A percentile compares a stretch with the other conserved stretches of the same genome.
Evolutionary conservation across 441 rosid genomes (phyloP).

Genomic region (Populus trichocarpa): DNA sequence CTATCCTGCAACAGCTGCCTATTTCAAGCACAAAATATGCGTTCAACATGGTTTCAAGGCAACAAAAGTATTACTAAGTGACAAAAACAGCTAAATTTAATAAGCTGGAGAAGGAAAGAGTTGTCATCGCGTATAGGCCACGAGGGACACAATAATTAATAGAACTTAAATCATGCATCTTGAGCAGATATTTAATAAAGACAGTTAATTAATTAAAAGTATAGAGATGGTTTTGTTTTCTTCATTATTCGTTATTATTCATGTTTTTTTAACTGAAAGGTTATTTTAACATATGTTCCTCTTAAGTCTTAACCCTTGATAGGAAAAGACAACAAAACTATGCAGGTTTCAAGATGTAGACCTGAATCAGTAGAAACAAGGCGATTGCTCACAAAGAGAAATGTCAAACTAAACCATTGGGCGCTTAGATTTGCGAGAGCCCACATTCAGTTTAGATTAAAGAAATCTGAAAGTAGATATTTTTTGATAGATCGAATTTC

Average conservation of each 20-base stretch:
- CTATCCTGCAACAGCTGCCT: too few relatives aligned
- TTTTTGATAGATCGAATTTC: conserved; percentile 22
- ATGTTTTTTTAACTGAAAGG: not conserved
- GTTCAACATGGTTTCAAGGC: not conserved
- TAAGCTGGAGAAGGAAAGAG: conserved; percentile 5
- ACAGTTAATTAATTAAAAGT: not conserved
- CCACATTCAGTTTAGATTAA: conserved; percentile 32
- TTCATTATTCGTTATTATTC: not conserved
- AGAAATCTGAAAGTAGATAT: conserved; percentile 27
- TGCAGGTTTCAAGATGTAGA: conserved; percentile 6
- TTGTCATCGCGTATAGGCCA: conserved; percentile 15
- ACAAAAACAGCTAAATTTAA: conserved; percentile 14
- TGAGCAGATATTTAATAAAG: not conserved
- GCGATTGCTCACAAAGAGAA: conserved; percentile 21
- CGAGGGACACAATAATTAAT: not conserved
- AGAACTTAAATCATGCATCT: not conserved
- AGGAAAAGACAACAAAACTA: not conserved
- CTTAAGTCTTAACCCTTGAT: conserved; percentile 6
- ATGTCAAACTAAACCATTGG: conserved; percentile 34
- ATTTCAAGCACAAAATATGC: not conserved
- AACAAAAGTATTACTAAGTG: not conserved
- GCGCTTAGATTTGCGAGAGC: conserved; percentile 43
- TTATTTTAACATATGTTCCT: not conserved
- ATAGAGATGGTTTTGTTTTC: not conserved
- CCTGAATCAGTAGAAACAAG: conserved; percentile 11